phyloP scores from a whole-genome alignment of 768 basidiomycete genomes.

The Rossbeevera mucosa region DNA sequence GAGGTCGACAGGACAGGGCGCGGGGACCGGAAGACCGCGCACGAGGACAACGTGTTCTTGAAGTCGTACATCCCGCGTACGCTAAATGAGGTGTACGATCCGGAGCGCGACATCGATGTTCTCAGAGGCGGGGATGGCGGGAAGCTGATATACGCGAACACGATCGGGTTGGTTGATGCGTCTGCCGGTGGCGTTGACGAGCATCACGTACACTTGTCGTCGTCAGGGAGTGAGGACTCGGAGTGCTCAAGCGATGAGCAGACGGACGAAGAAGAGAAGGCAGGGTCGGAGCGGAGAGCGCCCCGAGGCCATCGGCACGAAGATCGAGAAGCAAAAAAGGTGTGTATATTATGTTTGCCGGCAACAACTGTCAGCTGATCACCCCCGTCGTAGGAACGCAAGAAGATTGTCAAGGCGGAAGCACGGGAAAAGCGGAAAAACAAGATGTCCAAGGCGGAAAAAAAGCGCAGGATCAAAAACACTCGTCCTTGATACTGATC shows the following conservation, averaged over 20 bases:
- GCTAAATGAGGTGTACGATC: conserved; percentile 89
- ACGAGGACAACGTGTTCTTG: conserved; percentile 88
- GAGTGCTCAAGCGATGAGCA: conserved; percentile 32
- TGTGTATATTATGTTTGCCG: conserved; percentile 26
- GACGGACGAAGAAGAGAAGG: conserved; percentile 34
- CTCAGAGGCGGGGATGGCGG: conserved; percentile 65
- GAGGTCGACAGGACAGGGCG: conserved; percentile 10
- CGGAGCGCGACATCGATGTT: conserved; percentile 84
- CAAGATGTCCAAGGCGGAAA: conserved; percentile 96
- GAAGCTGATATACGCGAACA: conserved; percentile 80
- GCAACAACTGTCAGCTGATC: background rate
- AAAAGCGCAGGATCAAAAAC: conserved; percentile 76
- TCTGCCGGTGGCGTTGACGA: conserved; percentile 3
- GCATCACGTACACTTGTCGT: conserved; percentile 18
- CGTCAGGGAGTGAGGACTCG: conserved; percentile 20
- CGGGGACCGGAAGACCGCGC: conserved; percentile 32
- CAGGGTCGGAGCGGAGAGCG: conserved; percentile 43
- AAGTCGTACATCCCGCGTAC: conserved; percentile 90
- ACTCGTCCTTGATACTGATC: conserved; percentile 20
- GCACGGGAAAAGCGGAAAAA: conserved; percentile 82
- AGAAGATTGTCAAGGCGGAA: conserved; percentile 83
- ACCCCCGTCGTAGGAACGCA: conserved; percentile 66
- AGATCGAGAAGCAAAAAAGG: conserved; percentile 89
- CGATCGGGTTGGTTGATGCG: conserved; percentile 70
- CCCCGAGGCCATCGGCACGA: conserved; percentile 90